Base-by-base conservation (phyloP, 441 rosid genomes). In the Eruca vesicaria region DNA sequence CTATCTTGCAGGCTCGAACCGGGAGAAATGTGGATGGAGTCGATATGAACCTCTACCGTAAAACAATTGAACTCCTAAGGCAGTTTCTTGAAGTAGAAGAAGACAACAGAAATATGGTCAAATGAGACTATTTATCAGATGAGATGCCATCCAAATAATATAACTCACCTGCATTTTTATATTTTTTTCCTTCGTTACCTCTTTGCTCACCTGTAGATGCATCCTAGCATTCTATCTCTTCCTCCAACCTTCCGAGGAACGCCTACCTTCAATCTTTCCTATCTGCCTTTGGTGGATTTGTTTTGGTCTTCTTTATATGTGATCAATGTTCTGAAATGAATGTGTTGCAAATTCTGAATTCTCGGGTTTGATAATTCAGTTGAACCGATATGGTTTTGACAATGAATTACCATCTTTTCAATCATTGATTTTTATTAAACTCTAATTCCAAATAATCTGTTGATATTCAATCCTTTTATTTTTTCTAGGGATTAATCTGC, bases 1-100 rank as follows among this genome's bases (percentile, higher is more conserved):
- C 82, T 14, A 68, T 87, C 29, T 79, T 89, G 83, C 84, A 78
- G 81, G 94, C 90, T 35, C 83, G 97, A 9, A 87, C 84, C 11
- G 89, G 91, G 65, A 84, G 92, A 81, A 90, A 86, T 72, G 90
- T 89, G 48, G 91, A 89, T 66, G 94, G 94, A 71, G 83, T 90
- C 32, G 94, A 90, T 68, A 85, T 90, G 35, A 79, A 79, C 64
- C 93, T 90, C 41, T 89, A 90, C 73, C 76, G 72, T 41, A 89
- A 85, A 58, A 79, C 94, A 20, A 45, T 89, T 58, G 84, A 80
- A 61, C 83, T 86, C 32, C 56, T 90, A 20, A 80, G 87, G 67
- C 81, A 80, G 74, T 88, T 90, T 68, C 86, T 84, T 43, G 50
- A 41, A 41, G 55, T 15, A 26, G 77, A 72, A 60, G 69, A 60